Evolutionary conservation across 257 asterid species (phyloP), one percentile per base, ranked within the genome.

Genomic region (Solanum pennellii): DNA sequence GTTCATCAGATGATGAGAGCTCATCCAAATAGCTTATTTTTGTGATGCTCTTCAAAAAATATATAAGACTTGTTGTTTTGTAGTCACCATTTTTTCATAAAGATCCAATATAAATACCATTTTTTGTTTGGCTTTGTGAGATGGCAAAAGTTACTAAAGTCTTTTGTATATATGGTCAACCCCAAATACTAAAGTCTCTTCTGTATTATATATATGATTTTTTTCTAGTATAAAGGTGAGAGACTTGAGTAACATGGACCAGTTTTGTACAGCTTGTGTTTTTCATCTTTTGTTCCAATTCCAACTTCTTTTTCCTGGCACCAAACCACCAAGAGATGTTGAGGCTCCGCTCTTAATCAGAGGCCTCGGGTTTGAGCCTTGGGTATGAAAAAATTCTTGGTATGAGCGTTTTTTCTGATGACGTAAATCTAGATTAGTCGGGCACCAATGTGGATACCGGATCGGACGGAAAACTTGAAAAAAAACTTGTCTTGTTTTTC

Each of bases 1-100:
- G 94, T 87, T 96, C 98, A 47, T 96, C 98, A 47, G 98, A 93
- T 52, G 96, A 93, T 29, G 96, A 93, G 25, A 87, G 74, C 80
- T 90, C 89, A 91, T 87, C 88, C 82, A 68, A 84, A 37, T 68
- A 16, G 87, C 56, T 82, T 39, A 1, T 27, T 79, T 29, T 79
- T 27, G 44, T 10, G 9, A 29, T 82, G 11, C 69, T 49, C 69
- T 49, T 29, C 85, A 29, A 31, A 8, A 21, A 21, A 37, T 74
- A 74, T 37, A 3, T 21, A 11, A 9, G 47, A 35, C 45, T 29
- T 49, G 0, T 2, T 35, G 27, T 27, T 18, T 49, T 29, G 69
- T 11, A 10, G 85, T 82, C 69, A 82, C 21, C 9, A 8, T 45
- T 41, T 16, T 44, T 10, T 31, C 42, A 45, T 45, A 45, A 25